These are phyloP conservation scores for Cladosporium sp. DNA, from an alignment of 2,329 filamentous ascomycete genomes.

Conservation along the genomic window DNA sequence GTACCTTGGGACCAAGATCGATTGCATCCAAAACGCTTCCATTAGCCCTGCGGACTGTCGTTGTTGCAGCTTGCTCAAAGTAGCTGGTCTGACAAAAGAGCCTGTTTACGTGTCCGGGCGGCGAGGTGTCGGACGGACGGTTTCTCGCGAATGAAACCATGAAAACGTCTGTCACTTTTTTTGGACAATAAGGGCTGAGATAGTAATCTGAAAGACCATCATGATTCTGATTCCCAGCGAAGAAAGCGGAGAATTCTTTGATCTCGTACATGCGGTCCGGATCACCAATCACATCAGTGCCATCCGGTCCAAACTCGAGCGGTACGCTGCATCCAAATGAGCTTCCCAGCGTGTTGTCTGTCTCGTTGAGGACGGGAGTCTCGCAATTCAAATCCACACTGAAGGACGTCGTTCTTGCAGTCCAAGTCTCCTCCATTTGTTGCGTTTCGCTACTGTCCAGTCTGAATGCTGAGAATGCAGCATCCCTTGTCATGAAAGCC, in stretches of 20 bases:
- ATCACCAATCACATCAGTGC: background rate
- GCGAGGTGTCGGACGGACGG: background rate
- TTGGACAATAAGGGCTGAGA: constrained; percentile 24
- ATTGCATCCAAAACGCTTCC: constrained; percentile 19
- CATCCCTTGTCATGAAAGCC: constrained; percentile 41
- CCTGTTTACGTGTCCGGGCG: constrained; percentile 25
- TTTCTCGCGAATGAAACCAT: constrained; percentile 6
- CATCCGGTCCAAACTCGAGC: background rate
- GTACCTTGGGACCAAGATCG: constrained; percentile 21
- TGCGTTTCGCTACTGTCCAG: constrained; percentile 2
- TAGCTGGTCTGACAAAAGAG: constrained; percentile 46
- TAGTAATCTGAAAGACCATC: constrained; percentile 32
- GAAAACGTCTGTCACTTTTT: constrained; percentile 3
- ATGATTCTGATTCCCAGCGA: constrained; percentile 42
- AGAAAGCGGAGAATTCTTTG: constrained; percentile 27
- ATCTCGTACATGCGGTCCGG: constrained; percentile 7
- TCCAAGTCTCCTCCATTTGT: constrained; percentile 21
- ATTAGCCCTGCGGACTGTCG: constrained; percentile 33
- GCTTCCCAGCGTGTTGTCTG: background rate
- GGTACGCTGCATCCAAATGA: background rate
- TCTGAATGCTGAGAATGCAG: constrained; percentile 42
- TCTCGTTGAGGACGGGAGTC: constrained; percentile 26
- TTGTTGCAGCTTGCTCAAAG: constrained; percentile 42
- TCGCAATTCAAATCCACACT: constrained; percentile 34
- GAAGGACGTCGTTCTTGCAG: constrained; percentile 29